Percentiles rank a stretch among this genome's conserved stretches.
These are phyloP conservation scores for Suillus fuscotomentosus DNA, from an alignment of 768 basidiomycete species.

Conservation along the genomic window DNA sequence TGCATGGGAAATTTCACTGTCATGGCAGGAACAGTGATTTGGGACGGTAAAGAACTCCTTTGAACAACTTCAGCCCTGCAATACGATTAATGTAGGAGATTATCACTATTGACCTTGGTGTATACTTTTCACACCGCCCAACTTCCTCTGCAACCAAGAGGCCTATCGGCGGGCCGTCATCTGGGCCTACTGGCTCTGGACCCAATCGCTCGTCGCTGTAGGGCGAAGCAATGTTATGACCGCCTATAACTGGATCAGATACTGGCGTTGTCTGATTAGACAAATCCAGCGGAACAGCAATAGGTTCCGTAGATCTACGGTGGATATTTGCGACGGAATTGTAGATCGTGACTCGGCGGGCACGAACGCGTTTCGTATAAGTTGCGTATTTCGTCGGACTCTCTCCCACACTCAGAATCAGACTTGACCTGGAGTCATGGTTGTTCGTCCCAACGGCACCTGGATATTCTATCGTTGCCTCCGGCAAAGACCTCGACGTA, in stretches of 20 bases:
- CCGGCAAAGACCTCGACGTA: neutral
- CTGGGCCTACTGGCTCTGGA: neutral
- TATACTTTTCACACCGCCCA: constrained; percentile 11
- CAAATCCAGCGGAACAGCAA: neutral
- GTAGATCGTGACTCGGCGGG: neutral
- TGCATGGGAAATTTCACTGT: constrained; percentile 4
- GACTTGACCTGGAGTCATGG: neutral
- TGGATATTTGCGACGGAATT: neutral
- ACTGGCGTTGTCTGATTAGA: neutral
- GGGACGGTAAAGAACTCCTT: neutral
- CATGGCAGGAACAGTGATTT: neutral
- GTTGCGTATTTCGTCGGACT: neutral
- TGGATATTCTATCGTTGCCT: neutral
- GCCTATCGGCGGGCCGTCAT: constrained; percentile 11
- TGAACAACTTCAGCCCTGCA: neutral
- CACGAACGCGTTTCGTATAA: neutral
- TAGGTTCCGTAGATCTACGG: neutral
- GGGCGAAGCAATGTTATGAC: neutral
- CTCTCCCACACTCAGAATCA: neutral
- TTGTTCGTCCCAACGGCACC: neutral
- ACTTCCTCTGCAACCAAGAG: constrained; percentile 19
- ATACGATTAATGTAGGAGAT: neutral
- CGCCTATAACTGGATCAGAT: neutral
- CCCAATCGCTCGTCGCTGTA: constrained; percentile 4
- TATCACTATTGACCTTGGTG: neutral